These are phyloP conservation scores for Fremontodendron californicum DNA, from an alignment of 345 rosid species.

Conservation along the genomic window DNA sequence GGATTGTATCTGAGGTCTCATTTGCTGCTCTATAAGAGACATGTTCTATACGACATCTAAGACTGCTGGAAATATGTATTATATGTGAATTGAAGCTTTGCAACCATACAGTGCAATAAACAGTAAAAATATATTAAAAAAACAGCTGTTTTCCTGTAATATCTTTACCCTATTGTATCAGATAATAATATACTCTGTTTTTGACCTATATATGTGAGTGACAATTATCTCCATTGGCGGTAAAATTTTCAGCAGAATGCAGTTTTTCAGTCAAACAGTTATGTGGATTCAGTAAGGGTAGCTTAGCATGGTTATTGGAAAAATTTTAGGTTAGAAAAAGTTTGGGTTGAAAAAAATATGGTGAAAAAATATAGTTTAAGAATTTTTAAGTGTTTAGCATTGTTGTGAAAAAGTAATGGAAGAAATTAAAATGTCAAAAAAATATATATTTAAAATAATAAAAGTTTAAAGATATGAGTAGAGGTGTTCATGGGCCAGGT, in stretches of 20 bases:
- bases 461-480: no score
- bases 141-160: background rate
- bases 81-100: background rate
- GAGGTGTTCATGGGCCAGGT: no score
- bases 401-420: no score
- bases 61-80: background rate
- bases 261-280: no score
- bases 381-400: no score
- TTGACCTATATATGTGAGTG: background rate
- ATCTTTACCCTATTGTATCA: background rate
- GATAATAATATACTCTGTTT: background rate
- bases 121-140: background rate
- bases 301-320: no score
- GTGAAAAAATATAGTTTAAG: no score
- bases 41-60: background rate
- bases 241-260: background rate
- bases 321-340: no score
- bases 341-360: no score
- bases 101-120: background rate
- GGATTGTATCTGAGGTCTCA: constrained; percentile 64
- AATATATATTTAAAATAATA: no score
- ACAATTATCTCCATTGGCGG: background rate
- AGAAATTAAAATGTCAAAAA: no score
- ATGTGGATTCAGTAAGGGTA: no score
- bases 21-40: constrained; percentile 22